These are phyloP conservation scores for Petrea volubilis DNA, from an alignment of 257 asterid species.

Conservation along the genomic window DNA sequence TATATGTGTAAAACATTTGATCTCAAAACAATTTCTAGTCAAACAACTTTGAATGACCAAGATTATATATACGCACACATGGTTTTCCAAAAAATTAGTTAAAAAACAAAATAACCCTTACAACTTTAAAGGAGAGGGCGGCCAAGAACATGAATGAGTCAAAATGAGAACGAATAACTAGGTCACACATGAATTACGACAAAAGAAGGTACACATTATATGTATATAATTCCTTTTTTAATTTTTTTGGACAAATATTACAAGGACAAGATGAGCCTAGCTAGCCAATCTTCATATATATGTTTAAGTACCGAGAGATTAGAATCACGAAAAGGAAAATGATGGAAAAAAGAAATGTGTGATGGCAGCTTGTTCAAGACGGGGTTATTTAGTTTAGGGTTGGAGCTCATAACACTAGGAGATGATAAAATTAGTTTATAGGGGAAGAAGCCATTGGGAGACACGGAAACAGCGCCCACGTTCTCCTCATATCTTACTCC, in stretches of 20 bases:
- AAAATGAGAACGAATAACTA: constrained; percentile 36
- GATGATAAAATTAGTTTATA: constrained; percentile 45
- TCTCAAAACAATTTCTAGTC: constrained; percentile 8
- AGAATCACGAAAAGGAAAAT: constrained; percentile 24
- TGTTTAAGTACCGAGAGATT: constrained; percentile 29
- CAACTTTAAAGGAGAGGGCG: no score
- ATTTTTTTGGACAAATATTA: constrained; percentile 19
- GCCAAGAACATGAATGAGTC: constrained; percentile 34
- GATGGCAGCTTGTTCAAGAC: constrained; percentile 52
- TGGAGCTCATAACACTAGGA: constrained; percentile 80
- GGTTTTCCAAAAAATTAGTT: not conserved
- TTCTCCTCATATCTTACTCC: constrained; percentile 59
- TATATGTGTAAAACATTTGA: not conserved
- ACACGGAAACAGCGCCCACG: constrained; percentile 87
- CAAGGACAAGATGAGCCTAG: constrained; percentile 36
- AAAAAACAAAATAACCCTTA: constrained; percentile 12
- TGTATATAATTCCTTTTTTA: no score
- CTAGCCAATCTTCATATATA: constrained; percentile 8
- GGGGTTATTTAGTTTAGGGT: constrained; percentile 40
- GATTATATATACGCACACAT: not conserved
- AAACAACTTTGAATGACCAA: not conserved
- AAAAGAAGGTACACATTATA: constrained; percentile 23
- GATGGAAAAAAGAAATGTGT: not conserved
- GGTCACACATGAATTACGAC: constrained; percentile 30
- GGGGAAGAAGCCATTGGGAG: constrained; percentile 43